phyloP scores from a whole-genome alignment of 208 protist genomes.

The Leishmania tarentolae region DNA sequence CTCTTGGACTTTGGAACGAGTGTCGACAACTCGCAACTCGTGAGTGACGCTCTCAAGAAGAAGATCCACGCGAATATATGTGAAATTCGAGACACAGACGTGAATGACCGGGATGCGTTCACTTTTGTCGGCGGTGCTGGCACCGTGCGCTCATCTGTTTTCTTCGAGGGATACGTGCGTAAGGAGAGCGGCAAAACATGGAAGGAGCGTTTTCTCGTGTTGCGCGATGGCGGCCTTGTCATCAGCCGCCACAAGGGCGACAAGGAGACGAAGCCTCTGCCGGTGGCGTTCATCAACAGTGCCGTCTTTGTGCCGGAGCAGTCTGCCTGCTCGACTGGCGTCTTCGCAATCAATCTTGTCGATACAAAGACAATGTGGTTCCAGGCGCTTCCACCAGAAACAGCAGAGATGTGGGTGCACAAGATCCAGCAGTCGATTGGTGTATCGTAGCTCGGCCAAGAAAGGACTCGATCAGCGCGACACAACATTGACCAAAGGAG shows the following conservation, averaged over 20 bases:
- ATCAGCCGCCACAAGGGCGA: constrained; percentile 57
- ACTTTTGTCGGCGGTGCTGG: constrained; percentile 49
- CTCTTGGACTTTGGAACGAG: constrained; percentile 60
- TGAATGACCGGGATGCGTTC: constrained; percentile 34
- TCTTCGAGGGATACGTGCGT: constrained; percentile 50
- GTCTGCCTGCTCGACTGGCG: constrained; percentile 59
- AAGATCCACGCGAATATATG: constrained; percentile 53
- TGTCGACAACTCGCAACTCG: constrained; percentile 44
- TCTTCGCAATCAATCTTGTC: constrained; percentile 74
- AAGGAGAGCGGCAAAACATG: constrained; percentile 58
- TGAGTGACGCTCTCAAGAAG: constrained; percentile 48
- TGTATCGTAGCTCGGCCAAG: constrained; percentile 32
- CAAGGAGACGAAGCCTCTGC: constrained; percentile 52
- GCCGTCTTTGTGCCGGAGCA: constrained; percentile 70
- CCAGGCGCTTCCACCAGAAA: constrained; percentile 54
- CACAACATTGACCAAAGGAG: neutral
- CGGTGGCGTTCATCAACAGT: constrained; percentile 55
- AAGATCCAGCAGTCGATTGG: constrained; percentile 66
- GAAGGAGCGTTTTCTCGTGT: constrained; percentile 68
- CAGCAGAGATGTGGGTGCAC: constrained; percentile 50
- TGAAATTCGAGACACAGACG: constrained; percentile 51
- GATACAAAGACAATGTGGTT: constrained; percentile 82
- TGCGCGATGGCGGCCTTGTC: constrained; percentile 48
- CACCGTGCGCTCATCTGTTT: constrained; percentile 37
- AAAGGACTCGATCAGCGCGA: neutral